These are phyloP conservation scores for Fusarium tuaranense DNA, from an alignment of 2,329 filamentous ascomycete genomes.

Conservation along the genomic window DNA sequence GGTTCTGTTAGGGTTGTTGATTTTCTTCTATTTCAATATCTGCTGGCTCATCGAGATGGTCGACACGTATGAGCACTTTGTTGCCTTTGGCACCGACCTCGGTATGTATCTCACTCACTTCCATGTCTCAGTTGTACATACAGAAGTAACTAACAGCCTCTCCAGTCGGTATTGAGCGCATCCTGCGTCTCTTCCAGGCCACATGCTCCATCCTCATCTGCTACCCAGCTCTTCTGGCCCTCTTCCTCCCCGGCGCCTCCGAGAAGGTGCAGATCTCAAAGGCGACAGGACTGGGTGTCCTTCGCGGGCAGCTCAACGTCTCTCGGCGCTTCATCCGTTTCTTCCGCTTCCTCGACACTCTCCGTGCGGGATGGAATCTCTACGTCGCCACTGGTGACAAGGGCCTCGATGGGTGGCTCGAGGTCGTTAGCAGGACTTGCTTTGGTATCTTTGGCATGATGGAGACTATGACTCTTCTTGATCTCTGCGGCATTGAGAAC, in stretches of 20 bases:
- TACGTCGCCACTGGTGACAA: conserved; percentile 49
- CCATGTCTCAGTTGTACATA: not conserved
- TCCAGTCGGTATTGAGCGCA: conserved; percentile 71
- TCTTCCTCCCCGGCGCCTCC: conserved; percentile 43
- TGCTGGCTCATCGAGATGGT: conserved; percentile 39
- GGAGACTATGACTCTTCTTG: conserved; percentile 72
- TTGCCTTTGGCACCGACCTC: conserved; percentile 61
- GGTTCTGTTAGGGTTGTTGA: not conserved
- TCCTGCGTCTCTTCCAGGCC: conserved; percentile 68
- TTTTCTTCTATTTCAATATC: not conserved
- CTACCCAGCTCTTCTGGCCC: conserved; percentile 55
- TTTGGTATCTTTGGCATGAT: conserved; percentile 76
- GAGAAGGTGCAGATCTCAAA: conserved; percentile 43
- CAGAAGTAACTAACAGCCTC: conserved; percentile 17
- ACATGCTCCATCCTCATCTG: conserved; percentile 60
- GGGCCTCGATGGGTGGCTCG: conserved; percentile 59
- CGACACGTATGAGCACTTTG: conserved; percentile 48
- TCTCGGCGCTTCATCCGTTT: conserved; percentile 73
- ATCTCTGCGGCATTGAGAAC: conserved; percentile 58
- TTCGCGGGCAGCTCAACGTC: conserved; percentile 59
- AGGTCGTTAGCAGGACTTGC: conserved; percentile 68
- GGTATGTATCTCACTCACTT: conserved; percentile 49
- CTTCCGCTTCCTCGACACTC: conserved; percentile 75
- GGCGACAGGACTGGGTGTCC: conserved; percentile 47
- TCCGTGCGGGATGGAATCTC: conserved; percentile 61